Conservation (phyloP, 148 eudicot genomes). For the Fagopyrum tataricum region DNA sequence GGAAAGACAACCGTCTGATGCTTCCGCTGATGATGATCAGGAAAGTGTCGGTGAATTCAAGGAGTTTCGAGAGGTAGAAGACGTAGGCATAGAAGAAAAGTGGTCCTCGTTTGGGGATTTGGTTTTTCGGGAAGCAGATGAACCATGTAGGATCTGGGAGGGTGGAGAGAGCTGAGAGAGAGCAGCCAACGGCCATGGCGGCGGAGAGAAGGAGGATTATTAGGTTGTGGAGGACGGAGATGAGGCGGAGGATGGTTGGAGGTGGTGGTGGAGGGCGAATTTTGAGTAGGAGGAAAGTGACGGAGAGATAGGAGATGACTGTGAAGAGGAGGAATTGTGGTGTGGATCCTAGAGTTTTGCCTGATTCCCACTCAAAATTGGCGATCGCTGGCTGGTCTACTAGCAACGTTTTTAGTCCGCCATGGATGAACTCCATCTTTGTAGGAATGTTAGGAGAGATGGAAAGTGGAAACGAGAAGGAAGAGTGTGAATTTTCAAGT, state of each 20-base stretch:
- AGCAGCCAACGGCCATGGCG: conserved; percentile 47
- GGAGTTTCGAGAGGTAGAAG: conserved; percentile 75
- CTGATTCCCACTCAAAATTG: conserved; percentile 39
- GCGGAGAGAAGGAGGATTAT: conserved; percentile 67
- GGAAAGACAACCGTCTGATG: conserved; percentile 52
- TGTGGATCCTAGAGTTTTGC: conserved; percentile 37
- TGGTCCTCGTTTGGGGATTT: conserved; percentile 53
- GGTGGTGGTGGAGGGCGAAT: conserved; percentile 25
- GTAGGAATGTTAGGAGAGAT: background rate
- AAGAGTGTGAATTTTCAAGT: background rate
- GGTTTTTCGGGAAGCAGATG: conserved; percentile 65
- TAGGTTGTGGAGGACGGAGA: conserved; percentile 48
- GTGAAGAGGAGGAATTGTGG: conserved; percentile 38
- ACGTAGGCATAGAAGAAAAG: conserved; percentile 79
- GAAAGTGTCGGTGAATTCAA: conserved; percentile 71
- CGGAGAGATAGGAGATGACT: conserved; percentile 45
- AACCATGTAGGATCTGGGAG: conserved; percentile 26
- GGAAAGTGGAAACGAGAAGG: background rate
- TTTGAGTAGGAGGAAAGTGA: conserved; percentile 40
- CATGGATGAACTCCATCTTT: conserved; percentile 9
- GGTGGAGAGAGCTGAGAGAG: conserved; percentile 54
- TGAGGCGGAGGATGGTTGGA: conserved; percentile 39
- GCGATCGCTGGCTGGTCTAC: conserved; percentile 54
- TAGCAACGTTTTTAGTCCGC: conserved; percentile 26
- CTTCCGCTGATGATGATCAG: conserved; percentile 43